Base-by-base conservation (phyloP, 176 grass and related monocot species). In the Dendrocalamus sinicus region DNA sequence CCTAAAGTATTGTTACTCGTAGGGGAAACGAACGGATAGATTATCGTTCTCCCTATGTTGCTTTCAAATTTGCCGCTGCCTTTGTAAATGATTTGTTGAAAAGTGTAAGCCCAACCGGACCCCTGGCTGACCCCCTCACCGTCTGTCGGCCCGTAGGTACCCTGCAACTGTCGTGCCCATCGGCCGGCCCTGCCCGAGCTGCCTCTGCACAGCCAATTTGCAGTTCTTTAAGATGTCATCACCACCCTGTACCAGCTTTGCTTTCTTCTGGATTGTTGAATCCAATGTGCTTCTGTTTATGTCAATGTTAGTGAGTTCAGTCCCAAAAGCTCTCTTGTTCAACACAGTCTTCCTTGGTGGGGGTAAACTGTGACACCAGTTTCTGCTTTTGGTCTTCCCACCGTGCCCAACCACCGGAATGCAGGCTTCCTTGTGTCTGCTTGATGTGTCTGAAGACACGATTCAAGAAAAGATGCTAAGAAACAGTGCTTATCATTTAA, bases 281-380 rank as follows among this genome's bases (percentile, higher is more conserved):
- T 78, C 88, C 65, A 88, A 24, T 70, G 55, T 86, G 78, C 78
- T 73, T 83, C 84, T 88, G 28, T 95, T 78, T 8, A 77, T 82
- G 75, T 59, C 82, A 24, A 86, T 83, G 78, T 98, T 98, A 52
- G 91, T 96, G 62, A 98, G 67, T 39, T 98, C 96, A 52, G 81
- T 91, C 32, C 93, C 93, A 82, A 98, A 98, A 61, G 84, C 70
- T 87, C 96, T 92, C 72, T 98, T 98, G 28, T 79, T 98, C 10
- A 59, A 66, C 10, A 35, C 10, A 43, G 7, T 80, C 77, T 89
- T 92, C 51, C 26, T 74, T 43, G 67, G 17, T 65, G 84, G 46
- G 14, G 81, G 59, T 55, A 83, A 75, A 91, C 44, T 39, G 87
- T 83, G 66, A 82, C 85, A 74, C 43, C 69, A 71, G 43, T 90